Evolutionary conservation across 2,329 filamentous ascomycete genomes (phyloP), one percentile per base, ranked within the genome.

Genomic region (Monosporascus ibericus): DNA sequence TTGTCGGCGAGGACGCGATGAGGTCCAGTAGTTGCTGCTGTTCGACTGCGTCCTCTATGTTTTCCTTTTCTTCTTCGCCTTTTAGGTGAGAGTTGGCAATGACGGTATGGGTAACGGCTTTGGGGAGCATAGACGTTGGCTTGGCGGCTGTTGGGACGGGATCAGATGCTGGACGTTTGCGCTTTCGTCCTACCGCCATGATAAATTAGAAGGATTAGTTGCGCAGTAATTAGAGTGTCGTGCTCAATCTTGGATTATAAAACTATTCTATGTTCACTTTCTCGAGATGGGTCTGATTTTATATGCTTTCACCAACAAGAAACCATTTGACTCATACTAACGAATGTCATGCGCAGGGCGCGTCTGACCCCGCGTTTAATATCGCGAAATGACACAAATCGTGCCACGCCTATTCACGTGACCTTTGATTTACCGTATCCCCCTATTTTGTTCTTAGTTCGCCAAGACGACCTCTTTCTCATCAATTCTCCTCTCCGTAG

Each of bases 1-100:
- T 70, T 25, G 58, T 82, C 56, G 73, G 70, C 25, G 58, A 57
- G 20, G 73, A 75, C 17, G 65, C 70, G 58, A 81, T 80, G 58
- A 71, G 75, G 27, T 63, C 59, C 3, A 79, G 72, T 53, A 76
- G 72, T 1, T 22, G 55, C 14, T 2, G 44, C 30, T 14, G 30
- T 5, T 34, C 30, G 5, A 5, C 30, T 34, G 30, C 9, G 30
- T 34, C 4, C 30, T 34, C 9, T 14, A 5, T 5, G 14, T 14
- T 34, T 14, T 0, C 30, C 9, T 18, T 7, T 11, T 8, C 38
- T 8, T 18, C 17, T 40, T 40, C 38, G 6, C 2, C 18, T 40
- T 20, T 40, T 18, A 11, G 38, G 38, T 18, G 6, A 40, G 38
- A 40, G 38, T 20, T 18, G 38, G 38, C 22, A 20, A 15, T 14